Conservation (phyloP, 1,139 yeast species). For the Suhomyces coccinellae region DNA sequence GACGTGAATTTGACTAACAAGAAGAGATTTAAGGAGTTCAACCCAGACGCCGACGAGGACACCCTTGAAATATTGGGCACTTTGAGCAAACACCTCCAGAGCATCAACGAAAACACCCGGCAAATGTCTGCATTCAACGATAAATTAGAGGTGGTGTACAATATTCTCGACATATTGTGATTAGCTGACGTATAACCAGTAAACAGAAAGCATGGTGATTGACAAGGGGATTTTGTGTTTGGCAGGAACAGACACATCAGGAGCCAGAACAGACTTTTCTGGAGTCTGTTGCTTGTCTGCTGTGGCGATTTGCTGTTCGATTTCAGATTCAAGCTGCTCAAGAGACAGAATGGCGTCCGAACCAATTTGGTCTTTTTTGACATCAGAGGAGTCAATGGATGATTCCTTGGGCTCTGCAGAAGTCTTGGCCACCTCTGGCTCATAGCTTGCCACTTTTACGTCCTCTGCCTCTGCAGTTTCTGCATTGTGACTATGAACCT, state of each 20-base stretch:
- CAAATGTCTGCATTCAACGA: conserved; percentile 28
- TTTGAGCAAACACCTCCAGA: conserved; percentile 22
- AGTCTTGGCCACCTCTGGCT: too few species aligned
- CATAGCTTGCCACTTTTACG: too few species aligned
- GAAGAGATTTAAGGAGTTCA: conserved; percentile 16
- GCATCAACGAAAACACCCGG: conserved; percentile 20
- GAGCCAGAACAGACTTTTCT: not conserved
- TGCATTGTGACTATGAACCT: too few species aligned
- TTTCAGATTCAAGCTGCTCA: not conserved
- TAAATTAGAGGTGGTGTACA: conserved; percentile 28
- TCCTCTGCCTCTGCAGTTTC: too few species aligned
- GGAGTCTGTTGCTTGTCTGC: not conserved
- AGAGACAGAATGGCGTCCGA: not conserved
- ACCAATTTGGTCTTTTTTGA: not conserved
- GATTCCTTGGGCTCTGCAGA: not conserved
- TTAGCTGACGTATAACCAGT: conserved; percentile 32
- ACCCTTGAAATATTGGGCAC: conserved; percentile 21
- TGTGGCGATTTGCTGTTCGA: not conserved
- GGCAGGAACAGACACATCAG: not conserved
- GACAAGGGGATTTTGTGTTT: not conserved
- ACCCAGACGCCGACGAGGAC: conserved; percentile 31
- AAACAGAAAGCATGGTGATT: conserved; percentile 27
- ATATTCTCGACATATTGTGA: conserved; percentile 24
- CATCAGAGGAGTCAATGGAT: not conserved
- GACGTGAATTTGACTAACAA: conserved; percentile 1